phyloP scores from a whole-genome alignment of 2,329 filamentous ascomycete species.

The Aspergillus ochraceoroseus region DNA sequence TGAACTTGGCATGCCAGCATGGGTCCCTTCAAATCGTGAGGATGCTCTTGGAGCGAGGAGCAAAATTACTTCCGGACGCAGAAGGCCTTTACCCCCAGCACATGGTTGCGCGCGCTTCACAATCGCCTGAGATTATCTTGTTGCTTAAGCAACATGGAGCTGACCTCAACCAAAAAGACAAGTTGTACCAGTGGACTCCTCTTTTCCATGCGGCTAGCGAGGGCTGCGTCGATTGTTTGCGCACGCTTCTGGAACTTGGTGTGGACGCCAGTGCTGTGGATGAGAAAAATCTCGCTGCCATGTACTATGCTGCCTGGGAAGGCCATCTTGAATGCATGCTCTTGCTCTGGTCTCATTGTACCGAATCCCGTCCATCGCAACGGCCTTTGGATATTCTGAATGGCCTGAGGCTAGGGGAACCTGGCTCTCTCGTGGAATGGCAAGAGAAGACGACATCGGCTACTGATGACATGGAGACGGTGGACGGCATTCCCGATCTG shows the following conservation, averaged over 20 bases:
- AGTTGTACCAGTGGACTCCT: constrained; percentile 95
- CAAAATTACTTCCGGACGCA: constrained; percentile 83
- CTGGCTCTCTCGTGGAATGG: constrained; percentile 24
- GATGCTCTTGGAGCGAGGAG: constrained; percentile 73
- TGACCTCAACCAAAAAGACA: constrained; percentile 86
- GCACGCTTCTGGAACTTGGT: constrained; percentile 71
- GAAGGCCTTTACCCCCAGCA: constrained; percentile 97
- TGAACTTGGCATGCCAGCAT: constrained; percentile 93
- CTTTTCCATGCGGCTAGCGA: constrained; percentile 95
- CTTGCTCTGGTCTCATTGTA: constrained; percentile 55
- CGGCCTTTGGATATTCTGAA: constrained; percentile 36
- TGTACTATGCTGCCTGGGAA: constrained; percentile 99
- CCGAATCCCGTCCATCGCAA: constrained; percentile 22
- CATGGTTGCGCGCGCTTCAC: constrained; percentile 82
- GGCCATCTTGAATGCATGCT: constrained; percentile 93
- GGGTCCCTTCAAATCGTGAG: constrained; percentile 80
- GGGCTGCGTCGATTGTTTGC: constrained; percentile 82
- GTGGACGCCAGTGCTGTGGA: constrained; percentile 76
- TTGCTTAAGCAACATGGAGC: constrained; percentile 81
- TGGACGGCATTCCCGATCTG: constrained; percentile 84
- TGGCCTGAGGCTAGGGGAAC: constrained; percentile 30
- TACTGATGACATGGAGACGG: constrained; percentile 62
- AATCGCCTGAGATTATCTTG: constrained; percentile 71
- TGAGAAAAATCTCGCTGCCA: constrained; percentile 86
- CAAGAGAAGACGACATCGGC: constrained; percentile 35